Evolutionary conservation across 768 basidiomycete genomes (phyloP).

Genomic region (Infundibulicybe gibba): DNA sequence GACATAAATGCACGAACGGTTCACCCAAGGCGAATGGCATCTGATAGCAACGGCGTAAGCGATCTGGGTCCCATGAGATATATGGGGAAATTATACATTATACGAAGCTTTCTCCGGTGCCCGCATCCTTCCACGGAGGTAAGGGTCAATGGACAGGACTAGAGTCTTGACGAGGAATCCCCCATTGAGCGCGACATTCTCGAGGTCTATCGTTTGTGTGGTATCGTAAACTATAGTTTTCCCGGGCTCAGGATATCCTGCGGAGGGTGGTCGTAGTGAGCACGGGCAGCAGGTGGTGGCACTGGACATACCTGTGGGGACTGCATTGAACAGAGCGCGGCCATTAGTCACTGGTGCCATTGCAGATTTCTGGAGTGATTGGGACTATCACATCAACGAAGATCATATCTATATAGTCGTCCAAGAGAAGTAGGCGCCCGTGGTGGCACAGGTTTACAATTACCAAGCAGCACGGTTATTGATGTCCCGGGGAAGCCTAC

Average conservation of each 20-base stretch:
- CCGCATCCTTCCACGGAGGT: slow-evolving; percentile 35
- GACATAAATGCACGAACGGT: slow-evolving; percentile 14
- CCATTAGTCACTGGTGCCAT: background rate
- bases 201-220: slow-evolving; percentile 38
- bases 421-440: too few species aligned
- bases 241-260: slow-evolving; percentile 28
- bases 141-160: slow-evolving; percentile 42
- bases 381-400: too few species aligned
- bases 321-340: background rate
- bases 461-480: too few species aligned
- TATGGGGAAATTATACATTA: slow-evolving; percentile 2
- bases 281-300: background rate
- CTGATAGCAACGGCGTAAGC: slow-evolving; percentile 2
- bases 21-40: slow-evolving; percentile 11
- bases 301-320: background rate
- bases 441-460: too few species aligned
- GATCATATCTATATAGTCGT: too few species aligned
- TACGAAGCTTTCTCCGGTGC: slow-evolving; percentile 15
- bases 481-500: too few species aligned
- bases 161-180: slow-evolving; percentile 41
- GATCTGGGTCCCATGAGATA: too few species aligned
- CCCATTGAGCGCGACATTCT: slow-evolving; percentile 30
- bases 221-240: slow-evolving; percentile 35
- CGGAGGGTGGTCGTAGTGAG: background rate
- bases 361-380: background rate